Evolutionary conservation across 1,284 basidiomycete species (phyloP).

Genomic region (Puccinia hordei): DNA sequence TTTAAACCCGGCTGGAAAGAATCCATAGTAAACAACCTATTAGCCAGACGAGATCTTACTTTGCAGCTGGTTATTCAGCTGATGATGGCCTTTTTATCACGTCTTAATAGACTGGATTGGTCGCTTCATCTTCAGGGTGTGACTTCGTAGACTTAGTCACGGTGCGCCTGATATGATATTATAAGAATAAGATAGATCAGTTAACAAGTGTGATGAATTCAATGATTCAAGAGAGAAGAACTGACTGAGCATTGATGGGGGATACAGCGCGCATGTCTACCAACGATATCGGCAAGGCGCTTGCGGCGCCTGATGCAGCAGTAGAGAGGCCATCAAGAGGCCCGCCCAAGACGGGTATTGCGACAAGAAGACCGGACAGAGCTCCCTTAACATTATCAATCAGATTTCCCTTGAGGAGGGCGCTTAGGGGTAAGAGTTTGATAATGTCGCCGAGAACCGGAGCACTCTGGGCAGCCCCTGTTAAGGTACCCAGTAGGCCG

Average conservation of each 20-base stretch:
- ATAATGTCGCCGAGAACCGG: neutral
- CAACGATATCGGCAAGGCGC: neutral
- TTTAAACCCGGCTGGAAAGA: no score
- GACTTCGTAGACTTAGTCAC: neutral
- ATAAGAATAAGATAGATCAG: neutral
- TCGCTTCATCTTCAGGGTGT: neutral
- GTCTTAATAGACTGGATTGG: no score
- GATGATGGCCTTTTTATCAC: no score
- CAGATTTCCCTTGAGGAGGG: slow-evolving; percentile 13
- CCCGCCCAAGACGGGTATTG: neutral
- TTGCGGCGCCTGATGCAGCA: neutral
- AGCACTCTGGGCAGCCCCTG: neutral
- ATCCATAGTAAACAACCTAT: no score
- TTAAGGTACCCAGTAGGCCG: neutral
- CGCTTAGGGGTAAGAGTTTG: neutral
- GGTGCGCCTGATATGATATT: neutral
- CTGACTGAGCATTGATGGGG: slow-evolving; percentile 4
- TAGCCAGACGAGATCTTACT: no score
- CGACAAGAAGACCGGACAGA: slow-evolving; percentile 7
- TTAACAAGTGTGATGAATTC: no score
- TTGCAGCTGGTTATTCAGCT: no score
- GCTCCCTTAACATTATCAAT: neutral
- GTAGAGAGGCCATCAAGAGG: neutral
- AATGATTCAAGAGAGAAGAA: neutral
- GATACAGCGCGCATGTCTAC: neutral